Evolutionary conservation across 164 flowering plant species (phyloP), one percentile per base, ranked within the genome.

Genomic region (Nymphaea colorata): DNA sequence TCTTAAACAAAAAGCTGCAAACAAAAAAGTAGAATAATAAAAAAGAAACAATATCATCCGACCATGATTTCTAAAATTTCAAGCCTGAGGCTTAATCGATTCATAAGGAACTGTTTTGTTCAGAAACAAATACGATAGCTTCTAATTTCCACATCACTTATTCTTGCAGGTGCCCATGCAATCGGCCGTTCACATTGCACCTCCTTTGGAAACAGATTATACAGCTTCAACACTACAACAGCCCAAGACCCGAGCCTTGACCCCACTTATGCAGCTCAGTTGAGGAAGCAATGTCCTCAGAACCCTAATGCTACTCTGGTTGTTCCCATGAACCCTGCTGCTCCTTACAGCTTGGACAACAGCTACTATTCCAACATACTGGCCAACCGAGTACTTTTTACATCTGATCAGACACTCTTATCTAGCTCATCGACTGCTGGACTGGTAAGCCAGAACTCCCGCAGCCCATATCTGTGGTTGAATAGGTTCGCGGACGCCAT

Each of bases 331-430:
- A 67, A 83, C 73, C 81, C 83, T 2, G 42, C 17, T 0, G 85
- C 74, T 67, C 87, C 86, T 18, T 61, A 2, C 43, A 41, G 8
- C 5, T 42, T 70, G 15, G 88, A 86, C n/a, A 65, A 14, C 1
- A 65, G 70, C 41, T 86, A 85, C 71, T 86, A 83, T 69, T 4
- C 0, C 0, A 77, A 76, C 68, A 64, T 86, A 10, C 42, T 62
- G 14, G 67, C 43, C 3, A 77, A 82, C 70, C 69, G 76, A 5
- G 87, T 85, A 2, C 55, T 86, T 70, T 78, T 86, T 65, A 74
- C 71, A 3, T 89, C 96, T 0, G 95, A 89, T 62, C 86, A 85
- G 61, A 70, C 84, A 2, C 83, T 89, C 3, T 11, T 81, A 18
- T 69, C 85, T 3, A 60, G 67, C 62, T 2, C 73, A 41, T 51